Conservation (phyloP, 441 rosid species). For the Aleurites moluccanus region DNA sequence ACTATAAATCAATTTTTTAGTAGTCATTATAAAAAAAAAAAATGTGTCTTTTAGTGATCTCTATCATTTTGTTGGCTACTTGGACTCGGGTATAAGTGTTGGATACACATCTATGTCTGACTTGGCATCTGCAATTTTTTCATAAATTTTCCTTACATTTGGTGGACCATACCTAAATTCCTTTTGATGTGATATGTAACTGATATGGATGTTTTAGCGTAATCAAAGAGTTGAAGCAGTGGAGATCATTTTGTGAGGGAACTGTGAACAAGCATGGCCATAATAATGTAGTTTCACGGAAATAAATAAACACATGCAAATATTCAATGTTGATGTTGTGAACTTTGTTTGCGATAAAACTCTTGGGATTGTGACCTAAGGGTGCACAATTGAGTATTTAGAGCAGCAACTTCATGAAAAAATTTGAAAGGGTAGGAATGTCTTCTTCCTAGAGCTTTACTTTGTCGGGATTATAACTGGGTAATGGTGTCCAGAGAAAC, state of each 20-base stretch:
- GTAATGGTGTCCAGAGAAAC: neutral
- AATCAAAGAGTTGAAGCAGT: neutral
- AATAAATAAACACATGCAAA: neutral
- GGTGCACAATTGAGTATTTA: neutral
- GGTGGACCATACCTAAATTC: neutral
- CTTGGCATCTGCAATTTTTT: neutral
- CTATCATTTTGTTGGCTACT: neutral
- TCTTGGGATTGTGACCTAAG: neutral
- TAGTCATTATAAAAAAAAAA: neutral
- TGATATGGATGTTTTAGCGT: neutral
- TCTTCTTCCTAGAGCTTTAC: neutral
- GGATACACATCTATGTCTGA: no score
- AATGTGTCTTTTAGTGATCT: neutral
- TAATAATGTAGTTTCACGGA: neutral
- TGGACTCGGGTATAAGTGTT: neutral
- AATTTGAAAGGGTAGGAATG: neutral
- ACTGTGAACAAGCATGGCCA: neutral
- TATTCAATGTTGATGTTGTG: neutral
- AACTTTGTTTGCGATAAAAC: neutral
- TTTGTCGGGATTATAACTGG: neutral
- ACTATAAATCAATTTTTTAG: neutral
- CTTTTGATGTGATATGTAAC: neutral
- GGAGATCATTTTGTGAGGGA: neutral
- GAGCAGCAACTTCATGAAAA: neutral
- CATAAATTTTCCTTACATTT: neutral